These are phyloP conservation scores for Sarocladium brachiariae DNA, from an alignment of 2,329 filamentous ascomycete species.

Conservation along the genomic window DNA sequence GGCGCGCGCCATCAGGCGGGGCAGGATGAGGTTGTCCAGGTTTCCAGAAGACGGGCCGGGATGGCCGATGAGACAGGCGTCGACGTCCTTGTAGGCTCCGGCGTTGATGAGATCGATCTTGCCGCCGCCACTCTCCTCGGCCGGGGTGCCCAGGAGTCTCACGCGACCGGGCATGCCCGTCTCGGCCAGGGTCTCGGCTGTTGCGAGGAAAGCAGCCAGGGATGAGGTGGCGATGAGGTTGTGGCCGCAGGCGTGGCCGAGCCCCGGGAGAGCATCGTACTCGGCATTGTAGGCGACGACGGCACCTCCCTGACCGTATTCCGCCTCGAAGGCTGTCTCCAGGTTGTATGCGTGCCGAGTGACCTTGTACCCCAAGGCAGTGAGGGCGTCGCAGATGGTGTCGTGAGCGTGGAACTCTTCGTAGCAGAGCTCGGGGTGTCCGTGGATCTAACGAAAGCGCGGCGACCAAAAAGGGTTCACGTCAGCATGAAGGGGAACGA, in stretches of 20 bases:
- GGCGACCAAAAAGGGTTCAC: background rate
- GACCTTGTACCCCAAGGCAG: constrained; percentile 4
- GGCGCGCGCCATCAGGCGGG: constrained; percentile 9
- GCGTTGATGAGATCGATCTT: constrained; percentile 33
- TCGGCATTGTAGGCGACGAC: constrained; percentile 36
- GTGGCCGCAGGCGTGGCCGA: constrained; percentile 30
- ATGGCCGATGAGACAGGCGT: constrained; percentile 10
- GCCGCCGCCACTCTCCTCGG: constrained; percentile 35
- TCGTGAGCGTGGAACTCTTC: constrained; percentile 23
- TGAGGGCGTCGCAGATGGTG: constrained; percentile 16
- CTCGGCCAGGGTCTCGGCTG: constrained; percentile 19
- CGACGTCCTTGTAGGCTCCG: constrained; percentile 19
- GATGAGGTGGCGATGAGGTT: constrained; percentile 24
- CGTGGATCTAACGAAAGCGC: constrained; percentile 17
- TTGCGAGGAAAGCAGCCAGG: constrained; percentile 27
- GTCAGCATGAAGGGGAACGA: too few relatives aligned
- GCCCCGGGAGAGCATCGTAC: constrained; percentile 27
- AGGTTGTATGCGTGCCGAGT: background rate
- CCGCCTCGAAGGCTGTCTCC: background rate
- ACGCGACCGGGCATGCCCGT: constrained; percentile 25
- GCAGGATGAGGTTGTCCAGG: constrained; percentile 13
- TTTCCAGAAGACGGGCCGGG: constrained; percentile 3
- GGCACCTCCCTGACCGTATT: constrained; percentile 11
- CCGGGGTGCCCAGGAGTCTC: constrained; percentile 32
- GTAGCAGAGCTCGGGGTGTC: constrained; percentile 22